These are phyloP conservation scores for Scedosporium dehoogii DNA, from an alignment of 2,329 filamentous ascomycete genomes.

Conservation along the genomic window DNA sequence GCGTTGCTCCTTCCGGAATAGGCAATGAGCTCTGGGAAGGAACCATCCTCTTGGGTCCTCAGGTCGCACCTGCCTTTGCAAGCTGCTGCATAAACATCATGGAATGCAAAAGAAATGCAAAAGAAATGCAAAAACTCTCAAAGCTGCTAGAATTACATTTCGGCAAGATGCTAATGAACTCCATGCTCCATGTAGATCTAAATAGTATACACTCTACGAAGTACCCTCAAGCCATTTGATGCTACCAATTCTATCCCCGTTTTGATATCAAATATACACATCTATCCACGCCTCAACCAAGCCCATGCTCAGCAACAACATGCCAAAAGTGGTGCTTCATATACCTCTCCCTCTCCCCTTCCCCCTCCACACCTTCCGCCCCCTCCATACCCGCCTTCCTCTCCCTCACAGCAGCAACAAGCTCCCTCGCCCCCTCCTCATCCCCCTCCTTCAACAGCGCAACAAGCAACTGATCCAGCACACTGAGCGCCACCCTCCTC, in stretches of 20 bases:
- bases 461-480: slow-evolving; percentile 6
- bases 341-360: background rate
- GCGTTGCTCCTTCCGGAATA: background rate
- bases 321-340: slow-evolving; percentile 6
- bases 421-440: background rate
- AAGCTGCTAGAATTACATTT: background rate
- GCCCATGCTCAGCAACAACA: slow-evolving; percentile 6
- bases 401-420: background rate
- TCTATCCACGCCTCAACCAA: background rate
- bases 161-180: too few species aligned
- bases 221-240: too few species aligned
- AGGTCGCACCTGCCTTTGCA: background rate
- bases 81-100: too few species aligned
- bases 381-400: background rate
- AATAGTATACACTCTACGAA: too few species aligned
- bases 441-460: slow-evolving; percentile 3
- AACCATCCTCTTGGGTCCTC: background rate
- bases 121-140: background rate
- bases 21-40: background rate
- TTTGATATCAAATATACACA: too few species aligned
- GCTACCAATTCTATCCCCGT: too few species aligned
- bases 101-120: background rate
- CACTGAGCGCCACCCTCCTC: slow-evolving; percentile 23
- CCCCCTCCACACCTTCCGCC: background rate
- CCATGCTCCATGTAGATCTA: too few species aligned